A percentile compares a stretch with the other conserved stretches of the same genome.
Conservation (phyloP, 2,329 filamentous ascomycete genomes). For the Xylariaceae sp. region DNA sequence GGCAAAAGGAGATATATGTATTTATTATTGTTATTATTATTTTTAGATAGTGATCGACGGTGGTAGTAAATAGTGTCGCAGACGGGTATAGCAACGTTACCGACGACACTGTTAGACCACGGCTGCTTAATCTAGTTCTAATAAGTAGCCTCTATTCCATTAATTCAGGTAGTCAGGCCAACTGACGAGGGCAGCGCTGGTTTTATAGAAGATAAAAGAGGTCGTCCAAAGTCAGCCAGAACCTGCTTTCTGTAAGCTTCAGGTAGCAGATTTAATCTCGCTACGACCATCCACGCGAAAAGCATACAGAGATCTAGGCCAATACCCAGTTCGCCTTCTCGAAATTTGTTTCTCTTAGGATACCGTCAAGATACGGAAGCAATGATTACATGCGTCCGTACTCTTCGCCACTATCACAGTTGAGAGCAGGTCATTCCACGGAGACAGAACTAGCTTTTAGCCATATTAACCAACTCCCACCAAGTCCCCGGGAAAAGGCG, state of each 20-base stretch:
- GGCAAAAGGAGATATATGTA: no score
- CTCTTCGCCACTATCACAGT: constrained; percentile 13
- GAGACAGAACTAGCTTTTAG: constrained; percentile 13
- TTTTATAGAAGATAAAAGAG: constrained; percentile 18
- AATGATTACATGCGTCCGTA: neutral
- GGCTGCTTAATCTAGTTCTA: neutral
- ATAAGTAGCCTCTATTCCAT: neutral
- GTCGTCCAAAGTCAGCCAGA: constrained; percentile 16
- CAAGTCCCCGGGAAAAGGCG: constrained; percentile 15
- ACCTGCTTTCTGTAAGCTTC: neutral
- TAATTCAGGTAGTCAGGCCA: neutral
- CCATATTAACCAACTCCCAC: constrained; percentile 28
- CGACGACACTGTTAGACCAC: no score
- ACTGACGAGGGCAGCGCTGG: constrained; percentile 6
- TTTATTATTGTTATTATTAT: no score
- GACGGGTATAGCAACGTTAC: no score
- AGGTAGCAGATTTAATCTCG: constrained; percentile 15
- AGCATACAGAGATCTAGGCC: neutral
- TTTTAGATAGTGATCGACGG: no score
- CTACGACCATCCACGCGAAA: neutral
- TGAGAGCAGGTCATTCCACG: neutral
- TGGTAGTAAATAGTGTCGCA: no score
- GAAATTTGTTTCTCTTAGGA: neutral
- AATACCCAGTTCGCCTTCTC: neutral
- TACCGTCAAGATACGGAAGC: neutral